These are phyloP conservation scores for Phytopythium oedochilum DNA, from an alignment of 352 stramenopile species.

Conservation along the genomic window DNA sequence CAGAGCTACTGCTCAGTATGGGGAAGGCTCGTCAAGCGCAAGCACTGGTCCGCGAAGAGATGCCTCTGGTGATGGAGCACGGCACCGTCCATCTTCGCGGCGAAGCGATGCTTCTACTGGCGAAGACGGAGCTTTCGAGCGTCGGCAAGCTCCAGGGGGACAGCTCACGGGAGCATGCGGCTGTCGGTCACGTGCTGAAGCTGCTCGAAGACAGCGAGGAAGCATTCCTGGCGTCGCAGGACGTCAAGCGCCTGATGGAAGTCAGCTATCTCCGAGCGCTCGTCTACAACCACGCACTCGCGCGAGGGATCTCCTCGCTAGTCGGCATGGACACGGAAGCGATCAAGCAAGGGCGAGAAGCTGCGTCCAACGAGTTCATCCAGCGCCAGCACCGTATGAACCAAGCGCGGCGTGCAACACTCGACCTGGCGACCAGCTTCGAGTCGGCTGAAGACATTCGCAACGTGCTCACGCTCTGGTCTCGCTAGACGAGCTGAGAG, in stretches of 20 bases:
- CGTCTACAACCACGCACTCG: conserved; percentile 28
- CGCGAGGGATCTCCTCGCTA: not conserved
- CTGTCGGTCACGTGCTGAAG: conserved; percentile 3
- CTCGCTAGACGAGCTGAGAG: too few relatives aligned
- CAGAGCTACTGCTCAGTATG: conserved; percentile 60
- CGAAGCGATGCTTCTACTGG: conserved; percentile 50
- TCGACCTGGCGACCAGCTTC: conserved; percentile 33
- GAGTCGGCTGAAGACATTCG: conserved; percentile 22
- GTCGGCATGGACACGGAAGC: not conserved
- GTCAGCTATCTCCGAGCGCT: conserved; percentile 36
- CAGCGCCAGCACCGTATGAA: conserved; percentile 21
- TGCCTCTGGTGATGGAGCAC: conserved; percentile 65
- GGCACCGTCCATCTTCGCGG: conserved; percentile 47
- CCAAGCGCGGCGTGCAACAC: conserved; percentile 11
- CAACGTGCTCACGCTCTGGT: conserved; percentile 9
- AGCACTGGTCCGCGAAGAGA: conserved; percentile 48
- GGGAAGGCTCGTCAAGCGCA: conserved; percentile 40
- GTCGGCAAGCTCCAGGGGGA: not conserved
- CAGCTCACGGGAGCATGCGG: not conserved
- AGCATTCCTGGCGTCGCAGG: conserved; percentile 29
- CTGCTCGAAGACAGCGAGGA: conserved; percentile 22
- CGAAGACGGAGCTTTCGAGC: conserved; percentile 40
- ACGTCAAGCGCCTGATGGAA: conserved; percentile 31
- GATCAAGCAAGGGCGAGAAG: conserved; percentile 9
- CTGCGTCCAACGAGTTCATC: conserved; percentile 26